Percentiles rank a stretch among this genome's conserved stretches.
Evolutionary conservation across 768 basidiomycete genomes (phyloP).

Genomic region (Leccinum truebloodii): DNA sequence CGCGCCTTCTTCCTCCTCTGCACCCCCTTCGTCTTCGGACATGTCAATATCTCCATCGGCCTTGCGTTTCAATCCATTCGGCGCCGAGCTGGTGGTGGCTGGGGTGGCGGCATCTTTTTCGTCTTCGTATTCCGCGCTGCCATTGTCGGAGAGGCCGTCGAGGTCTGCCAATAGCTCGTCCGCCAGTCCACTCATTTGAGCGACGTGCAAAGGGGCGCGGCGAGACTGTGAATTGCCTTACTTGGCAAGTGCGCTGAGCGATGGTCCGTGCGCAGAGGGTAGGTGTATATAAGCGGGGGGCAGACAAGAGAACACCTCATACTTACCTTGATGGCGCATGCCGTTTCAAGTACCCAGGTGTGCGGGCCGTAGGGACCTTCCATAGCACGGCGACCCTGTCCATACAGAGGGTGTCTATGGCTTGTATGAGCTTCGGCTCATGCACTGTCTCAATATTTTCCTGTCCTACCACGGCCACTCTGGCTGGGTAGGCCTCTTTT

Average conservation of each 20-base stretch:
- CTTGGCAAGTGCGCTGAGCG: neutral
- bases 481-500: slow-evolving; percentile 36
- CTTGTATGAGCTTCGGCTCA: slow-evolving; percentile 66
- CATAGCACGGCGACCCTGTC: slow-evolving; percentile 60
- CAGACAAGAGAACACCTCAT: slow-evolving; percentile 34
- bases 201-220: neutral
- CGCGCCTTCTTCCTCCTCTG: slow-evolving; percentile 38
- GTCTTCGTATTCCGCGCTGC: slow-evolving; percentile 51
- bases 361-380: slow-evolving; percentile 53
- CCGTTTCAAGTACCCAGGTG: slow-evolving; percentile 54
- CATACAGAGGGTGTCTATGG: slow-evolving; percentile 43
- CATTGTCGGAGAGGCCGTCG: slow-evolving; percentile 78
- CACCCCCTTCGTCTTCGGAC: slow-evolving; percentile 54
- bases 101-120: slow-evolving; percentile 28
- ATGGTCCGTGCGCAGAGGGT: slow-evolving; percentile 28
- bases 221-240: slow-evolving; percentile 2
- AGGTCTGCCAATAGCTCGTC: slow-evolving; percentile 94
- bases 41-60: slow-evolving; percentile 55
- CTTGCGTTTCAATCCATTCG: slow-evolving; percentile 61
- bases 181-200: slow-evolving; percentile 74
- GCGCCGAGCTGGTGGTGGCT: slow-evolving; percentile 18
- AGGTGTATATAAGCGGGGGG: slow-evolving; percentile 32
- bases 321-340: slow-evolving; percentile 66
- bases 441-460: slow-evolving; percentile 83
- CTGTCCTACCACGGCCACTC: slow-evolving; percentile 64